Percentiles rank a stretch among this genome's conserved stretches.
Evolutionary conservation across 495 filamentous ascomycete genomes (phyloP).

Genomic region (Pyrenula massariospora): DNA sequence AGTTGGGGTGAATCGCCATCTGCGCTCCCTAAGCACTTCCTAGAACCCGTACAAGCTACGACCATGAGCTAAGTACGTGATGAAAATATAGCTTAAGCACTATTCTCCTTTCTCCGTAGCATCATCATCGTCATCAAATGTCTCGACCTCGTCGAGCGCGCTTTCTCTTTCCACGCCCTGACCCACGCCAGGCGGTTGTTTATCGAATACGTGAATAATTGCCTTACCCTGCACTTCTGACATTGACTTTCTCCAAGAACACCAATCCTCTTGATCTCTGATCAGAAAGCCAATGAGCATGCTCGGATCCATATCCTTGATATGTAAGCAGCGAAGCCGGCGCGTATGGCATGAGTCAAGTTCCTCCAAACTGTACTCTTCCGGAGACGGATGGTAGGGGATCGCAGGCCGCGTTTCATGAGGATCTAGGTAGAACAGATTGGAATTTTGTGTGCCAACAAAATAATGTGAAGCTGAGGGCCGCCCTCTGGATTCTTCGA

Average conservation of each 20-base stretch:
- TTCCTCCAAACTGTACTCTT: constrained; percentile 56
- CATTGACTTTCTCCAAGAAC: constrained; percentile 61
- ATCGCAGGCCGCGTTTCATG: constrained; percentile 66
- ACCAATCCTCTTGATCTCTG: constrained; percentile 70
- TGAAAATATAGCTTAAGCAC: too few species aligned
- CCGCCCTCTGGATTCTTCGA: constrained; percentile 54
- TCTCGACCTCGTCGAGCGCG: constrained; percentile 84
- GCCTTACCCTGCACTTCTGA: constrained; percentile 62
- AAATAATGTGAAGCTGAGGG: constrained; percentile 96
- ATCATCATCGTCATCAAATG: constrained; percentile 58
- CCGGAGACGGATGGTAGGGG: constrained; percentile 35
- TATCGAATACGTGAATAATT: constrained; percentile 66
- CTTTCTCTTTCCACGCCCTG: constrained; percentile 46
- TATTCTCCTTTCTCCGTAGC: background rate
- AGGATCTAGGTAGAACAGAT: constrained; percentile 92
- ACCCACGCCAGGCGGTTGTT: constrained; percentile 42
- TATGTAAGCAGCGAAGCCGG: constrained; percentile 66
- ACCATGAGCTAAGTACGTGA: too few species aligned
- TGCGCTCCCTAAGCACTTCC: too few species aligned
- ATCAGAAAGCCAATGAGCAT: constrained; percentile 98
- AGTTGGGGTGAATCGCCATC: too few species aligned
- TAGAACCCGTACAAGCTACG: too few species aligned
- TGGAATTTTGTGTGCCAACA: constrained; percentile 77
- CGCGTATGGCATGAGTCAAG: constrained; percentile 78
- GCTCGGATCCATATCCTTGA: constrained; percentile 94